Evolutionary conservation across 2,329 filamentous ascomycete genomes (phyloP).

Genomic region (Ophiocordyceps camponoti-saundersi): DNA sequence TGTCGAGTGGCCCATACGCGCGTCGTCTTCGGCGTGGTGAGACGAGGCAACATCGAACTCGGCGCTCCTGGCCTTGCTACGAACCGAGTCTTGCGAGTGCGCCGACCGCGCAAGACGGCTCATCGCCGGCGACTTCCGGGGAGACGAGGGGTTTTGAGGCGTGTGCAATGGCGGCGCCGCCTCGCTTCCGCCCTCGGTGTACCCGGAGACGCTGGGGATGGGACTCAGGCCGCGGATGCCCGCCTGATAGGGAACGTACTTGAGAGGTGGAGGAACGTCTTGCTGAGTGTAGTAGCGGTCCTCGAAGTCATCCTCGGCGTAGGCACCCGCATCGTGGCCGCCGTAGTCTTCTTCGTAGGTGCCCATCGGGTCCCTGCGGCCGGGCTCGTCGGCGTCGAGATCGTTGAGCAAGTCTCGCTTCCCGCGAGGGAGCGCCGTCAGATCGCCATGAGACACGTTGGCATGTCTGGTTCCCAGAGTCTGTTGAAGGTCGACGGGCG

Average conservation of each 20-base stretch:
- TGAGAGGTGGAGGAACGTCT: slow-evolving; percentile 45
- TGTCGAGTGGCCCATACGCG: slow-evolving; percentile 40
- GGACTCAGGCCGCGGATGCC: slow-evolving; percentile 65
- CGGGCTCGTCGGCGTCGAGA: slow-evolving; percentile 29
- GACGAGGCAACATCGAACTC: slow-evolving; percentile 34
- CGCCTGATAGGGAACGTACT: slow-evolving; percentile 51
- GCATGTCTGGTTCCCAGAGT: slow-evolving; percentile 52
- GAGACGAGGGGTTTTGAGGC: slow-evolving; percentile 41
- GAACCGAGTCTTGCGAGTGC: slow-evolving; percentile 15
- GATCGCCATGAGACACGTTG: slow-evolving; percentile 42
- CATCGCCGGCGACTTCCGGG: slow-evolving; percentile 32
- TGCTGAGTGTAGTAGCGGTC: slow-evolving; percentile 38
- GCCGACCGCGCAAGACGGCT: slow-evolving; percentile 15
- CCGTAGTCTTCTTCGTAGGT: slow-evolving; percentile 29
- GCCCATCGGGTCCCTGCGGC: slow-evolving; percentile 20
- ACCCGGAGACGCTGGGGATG: slow-evolving; percentile 83
- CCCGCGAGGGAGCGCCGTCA: slow-evolving; percentile 33
- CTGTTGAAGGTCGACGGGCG: slow-evolving; percentile 36
- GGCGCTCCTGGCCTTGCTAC: slow-evolving; percentile 26
- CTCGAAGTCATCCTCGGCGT: slow-evolving; percentile 23
- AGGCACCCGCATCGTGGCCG: slow-evolving; percentile 16
- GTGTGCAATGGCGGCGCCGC: slow-evolving; percentile 32
- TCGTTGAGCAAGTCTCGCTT: slow-evolving; percentile 26
- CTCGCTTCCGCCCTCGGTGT: slow-evolving; percentile 52
- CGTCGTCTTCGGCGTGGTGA: slow-evolving; percentile 40